Base-by-base conservation (phyloP, 306 rosid species). In the Vicia faba region DNA sequence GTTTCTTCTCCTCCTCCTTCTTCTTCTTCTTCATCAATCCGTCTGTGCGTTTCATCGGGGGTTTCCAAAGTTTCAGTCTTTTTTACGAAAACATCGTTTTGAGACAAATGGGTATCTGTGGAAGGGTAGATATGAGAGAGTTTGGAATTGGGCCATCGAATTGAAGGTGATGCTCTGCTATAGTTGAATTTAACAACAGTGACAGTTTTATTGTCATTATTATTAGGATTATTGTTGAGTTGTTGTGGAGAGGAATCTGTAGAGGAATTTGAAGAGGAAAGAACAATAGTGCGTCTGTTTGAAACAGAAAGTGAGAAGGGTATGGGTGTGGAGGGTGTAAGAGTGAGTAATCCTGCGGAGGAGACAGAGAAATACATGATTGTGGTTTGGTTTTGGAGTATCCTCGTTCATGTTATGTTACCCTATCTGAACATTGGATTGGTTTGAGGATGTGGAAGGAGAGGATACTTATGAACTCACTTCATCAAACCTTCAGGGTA, bases 141-240 rank as follows among this genome's bases (percentile, higher is more conserved):
- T 16, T 84, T 87, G 18, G 86, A 67, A 61, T 86, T 64, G 51
- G 98, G 98, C 87, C 89, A 87, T 79, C 96, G 79, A 57, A 87
- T 73, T 12, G 96, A 89, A 57, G 98, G 96, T 10, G 96, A 89
- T 15, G 96, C 98, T 92, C 98, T 83, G 66, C 84, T 83, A 39
- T 92, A 92, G 7, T 71, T 81, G 50, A 92, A 92, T 49, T 79
- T 33, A 54, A 39, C 39, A 41, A 39, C 26, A 41, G 33, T 19
- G 39, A 7, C 67, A 12, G 1, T 36, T 14, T 40, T 45, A 3
- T 2, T 23, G 2, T 62, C 45, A 39, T 18, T 62, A 29, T 45
- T 43, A 16, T 61, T 18, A 9, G 12, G 28, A 49, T 49, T 73
- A 15, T 33, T 38, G 15, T 20, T 20, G 31, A 19, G 31, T 51